Conservation (phyloP, 495 filamentous ascomycete species). For the Lasiosphaeriaceae sp. region DNA sequence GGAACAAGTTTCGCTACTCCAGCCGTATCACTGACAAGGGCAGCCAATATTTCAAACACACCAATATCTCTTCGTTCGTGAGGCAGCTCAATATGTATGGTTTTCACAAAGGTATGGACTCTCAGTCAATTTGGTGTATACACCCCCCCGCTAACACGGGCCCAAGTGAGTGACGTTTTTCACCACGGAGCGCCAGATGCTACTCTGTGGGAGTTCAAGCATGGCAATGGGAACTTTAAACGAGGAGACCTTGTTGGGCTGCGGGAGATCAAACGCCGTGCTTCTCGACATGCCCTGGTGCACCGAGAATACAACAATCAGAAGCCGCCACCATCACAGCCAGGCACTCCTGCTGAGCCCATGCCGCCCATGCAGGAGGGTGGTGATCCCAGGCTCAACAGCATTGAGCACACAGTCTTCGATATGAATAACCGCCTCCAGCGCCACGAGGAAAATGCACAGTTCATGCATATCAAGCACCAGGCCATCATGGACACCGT, state of each 20-base stretch:
- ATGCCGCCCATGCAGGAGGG: slow-evolving; percentile 61
- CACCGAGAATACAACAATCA: slow-evolving; percentile 92
- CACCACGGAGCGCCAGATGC: slow-evolving; percentile 95
- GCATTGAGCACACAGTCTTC: slow-evolving; percentile 76
- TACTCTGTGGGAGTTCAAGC: slow-evolving; percentile 97
- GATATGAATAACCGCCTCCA: slow-evolving; percentile 72
- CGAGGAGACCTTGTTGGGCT: slow-evolving; percentile 87
- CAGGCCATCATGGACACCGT: slow-evolving; percentile 80
- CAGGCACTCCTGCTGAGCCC: slow-evolving; percentile 79
- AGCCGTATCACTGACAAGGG: slow-evolving; percentile 9
- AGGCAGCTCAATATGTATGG: slow-evolving; percentile 99
- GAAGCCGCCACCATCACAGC: slow-evolving; percentile 68
- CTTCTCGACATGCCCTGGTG: slow-evolving; percentile 92
- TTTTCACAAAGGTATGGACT: slow-evolving; percentile 88
- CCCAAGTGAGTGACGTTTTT: slow-evolving; percentile 92
- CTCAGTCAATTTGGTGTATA: neutral
- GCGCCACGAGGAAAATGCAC: slow-evolving; percentile 79
- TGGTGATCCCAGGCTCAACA: slow-evolving; percentile 70
- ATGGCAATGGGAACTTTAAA: slow-evolving; percentile 96
- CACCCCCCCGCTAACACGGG: slow-evolving; percentile 11
- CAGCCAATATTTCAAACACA: slow-evolving; percentile 97
- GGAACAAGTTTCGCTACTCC: neutral
- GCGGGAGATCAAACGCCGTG: slow-evolving; percentile 92
- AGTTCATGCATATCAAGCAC: slow-evolving; percentile 73
- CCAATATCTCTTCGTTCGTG: slow-evolving; percentile 97